A percentile compares a stretch with the other conserved stretches of the same genome.
phyloP scores from a whole-genome alignment of 768 basidiomycete species.

The Termitomyces sp. region DNA sequence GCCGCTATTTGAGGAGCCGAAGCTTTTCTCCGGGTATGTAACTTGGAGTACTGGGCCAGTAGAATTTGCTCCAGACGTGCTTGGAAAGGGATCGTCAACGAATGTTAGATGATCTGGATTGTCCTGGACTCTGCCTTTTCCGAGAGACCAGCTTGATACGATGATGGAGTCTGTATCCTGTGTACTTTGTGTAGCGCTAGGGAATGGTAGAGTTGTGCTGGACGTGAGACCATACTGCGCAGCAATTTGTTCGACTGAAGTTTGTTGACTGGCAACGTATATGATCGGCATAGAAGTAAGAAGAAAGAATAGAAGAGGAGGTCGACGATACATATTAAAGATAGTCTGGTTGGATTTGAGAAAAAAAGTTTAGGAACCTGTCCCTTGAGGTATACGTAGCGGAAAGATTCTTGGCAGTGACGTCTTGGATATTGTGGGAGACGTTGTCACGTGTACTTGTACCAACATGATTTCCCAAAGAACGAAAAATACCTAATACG shows the following conservation, averaged over 20 bases:
- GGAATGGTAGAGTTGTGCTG: conserved; percentile 60
- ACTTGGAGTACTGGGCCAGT: conserved; percentile 49
- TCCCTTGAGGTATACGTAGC: not conserved
- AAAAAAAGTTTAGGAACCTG: not conserved
- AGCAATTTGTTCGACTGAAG: conserved; percentile 34
- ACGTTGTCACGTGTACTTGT: not conserved
- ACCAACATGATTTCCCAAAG: too few species aligned
- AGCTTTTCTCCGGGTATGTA: conserved; percentile 58
- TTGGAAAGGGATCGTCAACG: conserved; percentile 63
- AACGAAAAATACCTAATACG: too few species aligned
- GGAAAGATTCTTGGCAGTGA: not conserved
- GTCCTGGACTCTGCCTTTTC: conserved; percentile 55
- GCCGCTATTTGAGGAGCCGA: conserved; percentile 55
- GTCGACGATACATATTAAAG: conserved; percentile 1
- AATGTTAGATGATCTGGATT: conserved; percentile 51
- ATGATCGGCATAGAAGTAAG: conserved; percentile 9
- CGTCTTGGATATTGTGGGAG: not conserved
- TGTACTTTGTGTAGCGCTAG: conserved; percentile 50
- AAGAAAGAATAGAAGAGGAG: conserved; percentile 14
- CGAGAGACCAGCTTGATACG: conserved; percentile 53
- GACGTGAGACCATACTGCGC: conserved; percentile 49
- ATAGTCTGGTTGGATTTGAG: not conserved
- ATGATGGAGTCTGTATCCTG: conserved; percentile 45
- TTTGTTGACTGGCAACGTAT: conserved; percentile 21
- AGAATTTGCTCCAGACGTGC: conserved; percentile 22